phyloP scores from a whole-genome alignment of 2,329 filamentous ascomycete genomes.

The Clonostachys rhizophaga region DNA sequence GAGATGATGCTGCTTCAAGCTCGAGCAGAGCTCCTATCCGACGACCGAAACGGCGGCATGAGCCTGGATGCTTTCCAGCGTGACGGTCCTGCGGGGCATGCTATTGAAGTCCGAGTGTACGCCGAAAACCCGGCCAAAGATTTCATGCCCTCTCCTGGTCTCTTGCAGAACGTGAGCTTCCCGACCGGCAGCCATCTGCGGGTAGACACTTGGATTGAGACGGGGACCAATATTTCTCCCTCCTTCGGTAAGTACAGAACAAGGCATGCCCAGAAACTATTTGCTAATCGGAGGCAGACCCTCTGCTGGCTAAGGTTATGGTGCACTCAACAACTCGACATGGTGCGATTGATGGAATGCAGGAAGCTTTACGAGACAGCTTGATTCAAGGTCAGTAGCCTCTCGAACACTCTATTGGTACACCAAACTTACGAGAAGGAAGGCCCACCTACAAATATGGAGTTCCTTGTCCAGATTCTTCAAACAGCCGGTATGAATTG shows the following conservation, averaged over 20 bases:
- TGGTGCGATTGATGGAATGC: conserved; percentile 37
- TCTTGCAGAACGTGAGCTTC: conserved; percentile 53
- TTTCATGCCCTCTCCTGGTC: conserved; percentile 53
- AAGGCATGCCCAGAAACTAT: neutral
- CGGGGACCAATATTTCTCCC: conserved; percentile 50
- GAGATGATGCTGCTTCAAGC: no score
- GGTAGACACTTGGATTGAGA: conserved; percentile 59
- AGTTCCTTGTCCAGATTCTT: conserved; percentile 48
- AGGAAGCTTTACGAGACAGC: conserved; percentile 6
- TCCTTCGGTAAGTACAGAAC: conserved; percentile 33
- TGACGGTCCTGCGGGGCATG: conserved; percentile 13
- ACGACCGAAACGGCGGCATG: no score
- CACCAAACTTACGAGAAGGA: conserved; percentile 4
- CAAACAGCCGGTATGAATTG: conserved; percentile 14
- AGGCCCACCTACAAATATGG: conserved; percentile 48
- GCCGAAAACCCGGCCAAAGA: conserved; percentile 48
- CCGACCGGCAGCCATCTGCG: conserved; percentile 38
- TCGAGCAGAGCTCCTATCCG: no score
- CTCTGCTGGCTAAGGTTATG: conserved; percentile 55
- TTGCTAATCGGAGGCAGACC: conserved; percentile 22
- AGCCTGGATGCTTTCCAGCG: neutral
- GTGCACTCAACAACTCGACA: conserved; percentile 30
- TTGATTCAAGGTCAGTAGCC: no score
- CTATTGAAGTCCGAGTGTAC: conserved; percentile 29
- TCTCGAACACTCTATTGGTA: no score